phyloP scores from a whole-genome alignment of 139 green algal genomes.

The Nannochloris sp. region DNA sequence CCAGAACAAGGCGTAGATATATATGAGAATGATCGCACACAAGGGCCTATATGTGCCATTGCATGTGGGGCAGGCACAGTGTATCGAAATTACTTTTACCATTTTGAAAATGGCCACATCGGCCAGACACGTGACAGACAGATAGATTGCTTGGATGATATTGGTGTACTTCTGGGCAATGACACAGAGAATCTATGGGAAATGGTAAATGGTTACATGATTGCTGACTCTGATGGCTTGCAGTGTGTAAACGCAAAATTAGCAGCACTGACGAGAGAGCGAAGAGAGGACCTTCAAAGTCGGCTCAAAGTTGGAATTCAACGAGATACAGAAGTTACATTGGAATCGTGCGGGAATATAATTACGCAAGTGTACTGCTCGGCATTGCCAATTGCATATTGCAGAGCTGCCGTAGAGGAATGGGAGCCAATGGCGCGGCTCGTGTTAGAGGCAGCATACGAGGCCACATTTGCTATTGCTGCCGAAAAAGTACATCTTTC shows the following conservation, averaged over 20 bases:
- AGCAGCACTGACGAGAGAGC: not conserved
- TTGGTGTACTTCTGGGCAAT: not conserved
- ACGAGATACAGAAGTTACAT: not conserved
- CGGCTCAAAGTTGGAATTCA: conserved; percentile 1
- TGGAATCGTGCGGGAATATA: not conserved
- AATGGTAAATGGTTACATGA: not conserved
- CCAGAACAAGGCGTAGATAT: conserved; percentile 2
- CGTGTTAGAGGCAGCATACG: not conserved
- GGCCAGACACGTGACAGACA: conserved; percentile 2
- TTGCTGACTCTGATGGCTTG: not conserved
- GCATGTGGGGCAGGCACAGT: not conserved
- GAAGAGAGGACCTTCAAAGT: not conserved
- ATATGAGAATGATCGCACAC: conserved; percentile 1
- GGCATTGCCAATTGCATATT: conserved; percentile 8
- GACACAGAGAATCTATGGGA: not conserved
- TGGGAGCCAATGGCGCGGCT: not conserved
- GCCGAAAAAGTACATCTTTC: not conserved
- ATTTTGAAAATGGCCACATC: not conserved
- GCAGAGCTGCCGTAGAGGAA: not conserved
- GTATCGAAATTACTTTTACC: not conserved
- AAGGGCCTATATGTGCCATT: not conserved
- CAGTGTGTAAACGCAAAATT: not conserved
- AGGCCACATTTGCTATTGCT: not conserved
- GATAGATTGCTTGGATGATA: conserved; percentile 5
- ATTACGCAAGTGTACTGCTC: conserved; percentile 10